Evolutionary conservation across 73 alveolate species (phyloP).

Genomic region (Uronychia setigera): DNA sequence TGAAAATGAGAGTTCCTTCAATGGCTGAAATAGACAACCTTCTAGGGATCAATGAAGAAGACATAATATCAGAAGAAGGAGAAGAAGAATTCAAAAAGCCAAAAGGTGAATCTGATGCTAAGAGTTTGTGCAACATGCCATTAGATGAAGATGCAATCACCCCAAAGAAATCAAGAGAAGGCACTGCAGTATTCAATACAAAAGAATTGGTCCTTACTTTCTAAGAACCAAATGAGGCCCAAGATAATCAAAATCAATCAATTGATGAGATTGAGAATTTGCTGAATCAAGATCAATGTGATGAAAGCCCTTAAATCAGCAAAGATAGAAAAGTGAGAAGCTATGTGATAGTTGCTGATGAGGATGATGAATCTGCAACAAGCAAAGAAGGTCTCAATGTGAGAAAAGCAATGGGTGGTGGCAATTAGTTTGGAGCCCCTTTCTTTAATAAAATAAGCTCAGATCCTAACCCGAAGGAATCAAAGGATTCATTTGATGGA

Average conservation of each 20-base stretch:
- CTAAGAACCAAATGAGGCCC: background rate
- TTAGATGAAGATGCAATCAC: background rate
- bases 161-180: background rate
- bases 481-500: too few species aligned
- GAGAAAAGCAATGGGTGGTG: background rate
- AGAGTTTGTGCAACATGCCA: too few species aligned
- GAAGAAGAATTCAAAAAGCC: background rate
- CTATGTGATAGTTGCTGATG: background rate
- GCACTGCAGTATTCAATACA: background rate
- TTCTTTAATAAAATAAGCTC: too few species aligned
- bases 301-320: background rate
- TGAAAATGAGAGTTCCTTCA: background rate
- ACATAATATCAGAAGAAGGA: too few species aligned
- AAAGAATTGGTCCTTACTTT: too few species aligned
- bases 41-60: background rate
- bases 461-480: too few species aligned
- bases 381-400: background rate
- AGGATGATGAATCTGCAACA: background rate
- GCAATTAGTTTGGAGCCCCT: too few species aligned
- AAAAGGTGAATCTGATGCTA: background rate
- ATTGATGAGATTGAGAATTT: background rate
- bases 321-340: background rate
- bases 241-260: background rate
- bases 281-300: background rate
- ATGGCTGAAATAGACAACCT: background rate